phyloP scores from a whole-genome alignment of 345 rosid genomes.

The Pistacia vera region DNA sequence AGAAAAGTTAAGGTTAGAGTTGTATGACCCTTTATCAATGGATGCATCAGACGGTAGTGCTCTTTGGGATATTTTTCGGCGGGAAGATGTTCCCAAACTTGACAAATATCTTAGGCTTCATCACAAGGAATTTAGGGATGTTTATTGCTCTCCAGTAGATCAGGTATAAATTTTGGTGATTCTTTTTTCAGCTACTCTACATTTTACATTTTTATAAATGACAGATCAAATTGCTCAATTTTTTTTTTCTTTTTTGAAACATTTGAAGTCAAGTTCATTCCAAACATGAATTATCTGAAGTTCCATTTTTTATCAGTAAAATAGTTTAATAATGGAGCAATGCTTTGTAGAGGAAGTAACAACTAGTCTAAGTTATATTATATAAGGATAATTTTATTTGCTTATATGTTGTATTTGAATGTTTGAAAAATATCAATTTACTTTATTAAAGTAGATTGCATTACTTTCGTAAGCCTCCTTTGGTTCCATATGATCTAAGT shows the following conservation, averaged over 20 bases:
- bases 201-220: too few relatives aligned
- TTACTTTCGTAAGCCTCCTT: too few relatives aligned
- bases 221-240: too few relatives aligned
- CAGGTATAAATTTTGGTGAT: constrained; percentile 26
- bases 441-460: too few relatives aligned
- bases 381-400: too few relatives aligned
- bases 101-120: not conserved
- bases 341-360: not conserved
- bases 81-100: constrained; percentile 46
- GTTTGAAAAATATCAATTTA: too few relatives aligned
- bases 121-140: constrained; percentile 30
- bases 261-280: not conserved
- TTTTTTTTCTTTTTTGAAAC: not conserved
- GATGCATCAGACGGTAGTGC: constrained; percentile 42
- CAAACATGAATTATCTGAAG: too few relatives aligned
- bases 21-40: not conserved
- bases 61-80: constrained; percentile 53
- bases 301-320: not conserved
- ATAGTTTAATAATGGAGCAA: not conserved
- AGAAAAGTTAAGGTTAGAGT: not conserved
- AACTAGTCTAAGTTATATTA: not conserved
- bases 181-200: not conserved
- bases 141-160: constrained; percentile 34
- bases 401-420: too few relatives aligned
- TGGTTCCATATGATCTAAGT: too few relatives aligned